Conservation (phyloP, 2,329 filamentous ascomycete species). For the Beauveria sp. region DNA sequence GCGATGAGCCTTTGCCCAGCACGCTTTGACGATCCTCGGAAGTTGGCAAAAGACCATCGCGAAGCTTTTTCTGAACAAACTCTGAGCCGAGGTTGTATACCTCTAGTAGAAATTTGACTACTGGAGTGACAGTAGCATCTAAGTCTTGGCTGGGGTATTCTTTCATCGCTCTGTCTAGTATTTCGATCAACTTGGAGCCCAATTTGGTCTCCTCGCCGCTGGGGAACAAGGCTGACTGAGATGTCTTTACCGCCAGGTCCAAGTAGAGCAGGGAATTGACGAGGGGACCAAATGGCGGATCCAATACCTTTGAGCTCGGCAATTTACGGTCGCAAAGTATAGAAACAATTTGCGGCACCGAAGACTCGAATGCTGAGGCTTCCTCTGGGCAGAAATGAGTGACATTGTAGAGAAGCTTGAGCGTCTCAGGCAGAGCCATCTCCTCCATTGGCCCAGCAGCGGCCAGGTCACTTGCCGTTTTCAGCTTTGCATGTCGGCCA, state of each 20-base stretch:
- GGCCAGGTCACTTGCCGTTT: slow-evolving; percentile 23
- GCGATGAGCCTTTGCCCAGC: slow-evolving; percentile 64
- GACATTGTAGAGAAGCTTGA: slow-evolving; percentile 86
- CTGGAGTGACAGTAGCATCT: slow-evolving; percentile 61
- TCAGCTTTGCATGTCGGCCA: slow-evolving; percentile 53
- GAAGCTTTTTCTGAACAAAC: slow-evolving; percentile 52
- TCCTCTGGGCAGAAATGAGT: slow-evolving; percentile 64
- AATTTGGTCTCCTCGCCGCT: slow-evolving; percentile 50
- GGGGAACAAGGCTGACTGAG: slow-evolving; percentile 57
- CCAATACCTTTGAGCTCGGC: slow-evolving; percentile 57
- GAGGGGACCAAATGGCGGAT: slow-evolving; percentile 62
- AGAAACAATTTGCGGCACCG: slow-evolving; percentile 61
- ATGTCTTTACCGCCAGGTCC: slow-evolving; percentile 52
- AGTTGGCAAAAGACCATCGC: slow-evolving; percentile 63
- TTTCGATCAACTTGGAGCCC: slow-evolving; percentile 56
- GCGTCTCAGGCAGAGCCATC: slow-evolving; percentile 73
- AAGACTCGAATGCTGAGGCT: slow-evolving; percentile 53
- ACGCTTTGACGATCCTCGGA: slow-evolving; percentile 68
- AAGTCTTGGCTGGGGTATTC: slow-evolving; percentile 61
- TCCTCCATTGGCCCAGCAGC: slow-evolving; percentile 55
- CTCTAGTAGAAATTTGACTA: slow-evolving; percentile 65
- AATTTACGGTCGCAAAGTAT: slow-evolving; percentile 57
- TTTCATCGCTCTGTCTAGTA: slow-evolving; percentile 60
- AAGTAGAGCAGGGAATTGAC: slow-evolving; percentile 79
- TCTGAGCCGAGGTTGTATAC: slow-evolving; percentile 64